Conservation (phyloP, 306 rosid genomes). For the Cyamopsis tetragonoloba region DNA sequence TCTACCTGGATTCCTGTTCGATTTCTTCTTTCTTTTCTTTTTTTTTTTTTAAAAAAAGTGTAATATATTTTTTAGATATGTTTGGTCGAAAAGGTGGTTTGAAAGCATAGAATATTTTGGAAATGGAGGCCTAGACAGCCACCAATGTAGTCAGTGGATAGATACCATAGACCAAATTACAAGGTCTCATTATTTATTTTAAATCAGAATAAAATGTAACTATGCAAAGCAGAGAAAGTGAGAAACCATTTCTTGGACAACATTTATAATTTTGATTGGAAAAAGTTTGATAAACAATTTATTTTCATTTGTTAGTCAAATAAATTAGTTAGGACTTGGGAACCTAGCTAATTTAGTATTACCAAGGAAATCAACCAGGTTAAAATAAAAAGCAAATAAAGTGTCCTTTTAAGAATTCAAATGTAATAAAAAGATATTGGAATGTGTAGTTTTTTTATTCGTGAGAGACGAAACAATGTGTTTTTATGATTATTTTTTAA, state of each 20-base stretch:
- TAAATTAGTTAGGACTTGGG: not conserved
- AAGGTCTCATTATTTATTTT: not conserved
- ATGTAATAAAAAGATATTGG: too few species aligned
- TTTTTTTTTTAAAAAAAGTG: too few species aligned
- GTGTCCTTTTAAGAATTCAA: too few species aligned
- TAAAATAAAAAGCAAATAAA: too few species aligned
- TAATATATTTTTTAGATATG: not conserved
- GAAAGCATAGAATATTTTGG: conserved; percentile 9
- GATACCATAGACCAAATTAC: not conserved
- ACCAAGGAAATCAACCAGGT: not conserved
- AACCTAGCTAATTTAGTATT: not conserved
- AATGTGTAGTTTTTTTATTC: too few species aligned
- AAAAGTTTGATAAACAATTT: not conserved
- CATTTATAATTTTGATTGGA: not conserved
- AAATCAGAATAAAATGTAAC: not conserved
- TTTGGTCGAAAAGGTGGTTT: not conserved
- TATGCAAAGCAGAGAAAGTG: too few species aligned
- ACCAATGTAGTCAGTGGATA: not conserved
- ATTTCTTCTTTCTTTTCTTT: not conserved
- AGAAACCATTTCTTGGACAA: not conserved
- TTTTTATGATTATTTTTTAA: too few species aligned
- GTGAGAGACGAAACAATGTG: too few species aligned
- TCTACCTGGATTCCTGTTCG: not conserved
- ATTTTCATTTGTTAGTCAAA: conserved; percentile 1
- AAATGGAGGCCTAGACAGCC: not conserved